These are phyloP conservation scores for Psilocybe tampanensis DNA, from an alignment of 768 basidiomycete genomes.

Conservation along the genomic window DNA sequence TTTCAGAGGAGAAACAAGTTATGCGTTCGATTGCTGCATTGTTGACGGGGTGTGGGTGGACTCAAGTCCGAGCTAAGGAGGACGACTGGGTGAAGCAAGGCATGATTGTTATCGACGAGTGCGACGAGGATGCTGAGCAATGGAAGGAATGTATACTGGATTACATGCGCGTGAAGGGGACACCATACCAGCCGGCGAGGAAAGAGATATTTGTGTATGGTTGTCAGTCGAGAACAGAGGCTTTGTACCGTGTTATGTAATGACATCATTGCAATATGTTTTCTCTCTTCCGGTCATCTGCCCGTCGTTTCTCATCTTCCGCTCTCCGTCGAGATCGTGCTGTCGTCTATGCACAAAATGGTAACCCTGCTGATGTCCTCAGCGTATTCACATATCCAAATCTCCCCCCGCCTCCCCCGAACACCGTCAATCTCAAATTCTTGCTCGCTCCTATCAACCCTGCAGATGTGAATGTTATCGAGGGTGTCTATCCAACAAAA, in stretches of 20 bases:
- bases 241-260: constrained; percentile 1
- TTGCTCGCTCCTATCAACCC: constrained; percentile 80
- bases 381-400: constrained; percentile 49
- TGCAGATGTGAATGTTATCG: constrained; percentile 78
- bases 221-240: constrained; percentile 2
- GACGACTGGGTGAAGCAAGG: constrained; percentile 26
- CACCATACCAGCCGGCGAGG: constrained; percentile 34
- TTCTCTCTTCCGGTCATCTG: constrained; percentile 21
- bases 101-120: constrained; percentile 39
- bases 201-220: constrained; percentile 44
- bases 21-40: constrained; percentile 48
- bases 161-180: background rate
- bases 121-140: constrained; percentile 11
- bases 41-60: constrained; percentile 51
- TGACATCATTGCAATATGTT: constrained; percentile 16
- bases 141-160: constrained; percentile 8
- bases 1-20: constrained; percentile 22
- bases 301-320: constrained; percentile 32
- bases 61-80: constrained; percentile 27
- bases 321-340: constrained; percentile 51
- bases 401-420: constrained; percentile 54
- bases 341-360: constrained; percentile 62
- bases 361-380: constrained; percentile 66
- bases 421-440: constrained; percentile 65
- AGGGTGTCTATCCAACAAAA: constrained; percentile 79